Evolutionary conservation across 441 rosid species (phyloP), one percentile per base, ranked within the genome.

Genomic region (Melastoma candidum): DNA sequence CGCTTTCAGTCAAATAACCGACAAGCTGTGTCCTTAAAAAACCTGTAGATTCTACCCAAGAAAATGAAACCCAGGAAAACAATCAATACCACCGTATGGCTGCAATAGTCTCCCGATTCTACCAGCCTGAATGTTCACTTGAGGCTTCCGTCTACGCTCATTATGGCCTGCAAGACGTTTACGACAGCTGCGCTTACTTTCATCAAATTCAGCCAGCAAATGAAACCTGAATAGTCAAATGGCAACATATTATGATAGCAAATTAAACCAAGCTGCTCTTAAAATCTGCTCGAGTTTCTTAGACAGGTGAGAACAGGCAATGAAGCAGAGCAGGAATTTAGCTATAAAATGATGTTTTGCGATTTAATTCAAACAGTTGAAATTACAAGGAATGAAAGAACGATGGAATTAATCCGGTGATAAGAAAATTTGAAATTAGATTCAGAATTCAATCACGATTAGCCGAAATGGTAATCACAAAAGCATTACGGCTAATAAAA

Each of bases 151-250:
- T n/a, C 56, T 43, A 41, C 56, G 56, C 46, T 52, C 56, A 27
- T 52, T 52, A 26, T 52, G 56, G 56, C 36, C 56, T 29, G 45
- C 43, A 44, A 52, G 56, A 13, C 56, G 56, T 52, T 52, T 52
- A 52, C 56, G 56, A 68, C 98, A 90, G 63, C 96, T 87, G 53
- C 95, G 87, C 72, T 87, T 90, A 22, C 80, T 80, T 53, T 87
- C 87, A 67, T 90, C 98, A 41, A 90, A 90, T 66, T 90, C 98
- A 52, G 73, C 71, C 55, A 90, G 81, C 72, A 78, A 71, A 76
- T 90, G 98, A 66, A 90, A 90, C 85, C 98, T 90, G 76, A 46
- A 50, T 22, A 57, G 63, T 25, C 61, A 45, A 27, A 44, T 25
- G 54, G 43, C 39, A 51, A 26, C 48, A 59, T 50, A 53, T 10